Conservation (phyloP, 495 filamentous ascomycete species). For the Aspergillus panamensis region DNA sequence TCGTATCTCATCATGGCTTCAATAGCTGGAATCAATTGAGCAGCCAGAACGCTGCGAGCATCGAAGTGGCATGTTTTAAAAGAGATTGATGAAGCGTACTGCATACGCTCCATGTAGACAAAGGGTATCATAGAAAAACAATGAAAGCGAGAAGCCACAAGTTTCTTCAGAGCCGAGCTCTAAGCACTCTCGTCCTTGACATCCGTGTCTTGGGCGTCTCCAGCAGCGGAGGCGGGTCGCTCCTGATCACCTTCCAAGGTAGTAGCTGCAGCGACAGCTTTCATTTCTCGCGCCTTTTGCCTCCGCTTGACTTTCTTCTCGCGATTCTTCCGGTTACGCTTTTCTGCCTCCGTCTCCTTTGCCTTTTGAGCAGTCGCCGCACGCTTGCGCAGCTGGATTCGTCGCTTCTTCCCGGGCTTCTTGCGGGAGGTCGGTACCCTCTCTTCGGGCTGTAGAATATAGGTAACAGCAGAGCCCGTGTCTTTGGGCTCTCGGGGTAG, state of each 20-base stretch:
- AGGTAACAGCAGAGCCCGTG: conserved; percentile 22
- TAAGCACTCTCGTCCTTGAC: conserved; percentile 26
- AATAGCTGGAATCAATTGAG: too few species aligned
- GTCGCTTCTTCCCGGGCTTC: conserved; percentile 49
- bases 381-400: conserved; percentile 41
- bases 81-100: too few species aligned
- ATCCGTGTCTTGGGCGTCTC: conserved; percentile 19
- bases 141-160: too few species aligned
- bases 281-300: conserved; percentile 44
- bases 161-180: too few species aligned
- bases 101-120: too few species aligned
- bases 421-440: conserved; percentile 36
- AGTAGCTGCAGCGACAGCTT: conserved; percentile 41
- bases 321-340: conserved; percentile 45
- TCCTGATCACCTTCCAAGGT: conserved; percentile 21
- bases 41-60: too few species aligned
- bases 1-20: too few species aligned
- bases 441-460: conserved; percentile 24
- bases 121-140: too few species aligned
- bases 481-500: conserved; percentile 27
- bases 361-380: conserved; percentile 27
- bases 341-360: conserved; percentile 43
- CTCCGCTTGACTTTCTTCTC: conserved; percentile 45
- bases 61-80: too few species aligned
- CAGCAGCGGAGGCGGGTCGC: neutral